Percentiles rank a stretch among this genome's conserved stretches.
Conservation (phyloP, 106 monocot species). For the Phalaenopsis aphrodite region DNA sequence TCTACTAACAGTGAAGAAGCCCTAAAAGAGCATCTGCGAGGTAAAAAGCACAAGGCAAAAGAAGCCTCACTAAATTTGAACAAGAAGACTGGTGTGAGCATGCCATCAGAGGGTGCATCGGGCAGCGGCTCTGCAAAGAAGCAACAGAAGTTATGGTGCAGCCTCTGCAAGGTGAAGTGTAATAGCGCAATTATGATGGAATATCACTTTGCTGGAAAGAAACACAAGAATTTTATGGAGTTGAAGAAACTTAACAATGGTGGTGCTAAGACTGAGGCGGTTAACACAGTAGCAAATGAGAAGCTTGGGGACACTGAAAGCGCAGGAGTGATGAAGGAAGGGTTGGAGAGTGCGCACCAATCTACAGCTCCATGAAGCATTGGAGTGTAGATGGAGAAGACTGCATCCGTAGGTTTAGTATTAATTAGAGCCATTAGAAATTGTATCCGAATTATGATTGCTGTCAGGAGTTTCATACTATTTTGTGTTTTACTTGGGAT, state of each 20-base stretch:
- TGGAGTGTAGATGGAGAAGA: not conserved
- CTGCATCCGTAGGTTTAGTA: not conserved
- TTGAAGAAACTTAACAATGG: not conserved
- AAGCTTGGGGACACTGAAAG: not conserved
- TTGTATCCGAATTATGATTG: not conserved
- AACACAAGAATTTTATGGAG: constrained; percentile 12
- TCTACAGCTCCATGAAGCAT: not conserved
- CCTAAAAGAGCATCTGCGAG: constrained; percentile 18
- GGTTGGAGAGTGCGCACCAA: not conserved
- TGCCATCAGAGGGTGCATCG: not conserved
- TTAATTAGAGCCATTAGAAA: not conserved
- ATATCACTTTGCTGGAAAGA: constrained; percentile 14
- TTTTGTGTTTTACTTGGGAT: not conserved
- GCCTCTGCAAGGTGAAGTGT: constrained; percentile 16
- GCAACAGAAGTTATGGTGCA: constrained; percentile 4
- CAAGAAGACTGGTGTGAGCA: not conserved
- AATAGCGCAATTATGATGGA: constrained; percentile 8
- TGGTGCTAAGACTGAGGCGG: no score
- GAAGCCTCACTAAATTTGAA: not conserved
- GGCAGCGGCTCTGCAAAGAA: not conserved
- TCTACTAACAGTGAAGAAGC: constrained; percentile 5
- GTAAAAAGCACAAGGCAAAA: constrained; percentile 26
- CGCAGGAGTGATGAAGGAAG: not conserved
- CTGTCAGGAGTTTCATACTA: not conserved
- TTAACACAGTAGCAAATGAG: not conserved